Conservation (phyloP, 1,284 basidiomycete species). For the Leccinum pallidistipes region DNA sequence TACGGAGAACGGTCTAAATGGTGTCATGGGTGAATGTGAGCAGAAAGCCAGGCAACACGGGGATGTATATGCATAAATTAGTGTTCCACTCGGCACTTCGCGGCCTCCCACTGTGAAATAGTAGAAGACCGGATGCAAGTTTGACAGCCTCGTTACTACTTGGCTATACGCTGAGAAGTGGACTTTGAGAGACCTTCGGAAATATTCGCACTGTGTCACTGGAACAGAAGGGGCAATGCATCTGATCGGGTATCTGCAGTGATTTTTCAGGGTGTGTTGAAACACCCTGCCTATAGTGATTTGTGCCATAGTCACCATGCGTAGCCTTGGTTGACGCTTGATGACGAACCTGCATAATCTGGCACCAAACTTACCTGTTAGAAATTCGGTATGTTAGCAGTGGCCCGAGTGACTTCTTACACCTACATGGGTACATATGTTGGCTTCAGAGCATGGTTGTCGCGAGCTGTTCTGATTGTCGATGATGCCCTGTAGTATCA, state of each 20-base stretch:
- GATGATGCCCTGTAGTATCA: no score
- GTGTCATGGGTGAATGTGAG: background rate
- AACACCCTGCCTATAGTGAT: background rate
- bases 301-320: background rate
- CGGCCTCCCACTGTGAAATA: background rate
- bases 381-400: background rate
- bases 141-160: no score
- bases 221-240: background rate
- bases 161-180: background rate
- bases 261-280: background rate
- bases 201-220: background rate
- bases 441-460: no score
- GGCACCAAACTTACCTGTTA: background rate
- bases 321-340: background rate
- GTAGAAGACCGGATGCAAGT: background rate
- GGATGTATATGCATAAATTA: background rate
- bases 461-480: no score
- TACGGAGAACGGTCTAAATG: background rate
- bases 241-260: background rate
- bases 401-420: background rate
- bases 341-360: background rate
- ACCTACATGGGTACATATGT: background rate
- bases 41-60: background rate
- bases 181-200: background rate
- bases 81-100: background rate